These are phyloP conservation scores for Chernovozyma sophiae-reginae DNA, from an alignment of 1,139 yeast species.

Conservation along the genomic window DNA sequence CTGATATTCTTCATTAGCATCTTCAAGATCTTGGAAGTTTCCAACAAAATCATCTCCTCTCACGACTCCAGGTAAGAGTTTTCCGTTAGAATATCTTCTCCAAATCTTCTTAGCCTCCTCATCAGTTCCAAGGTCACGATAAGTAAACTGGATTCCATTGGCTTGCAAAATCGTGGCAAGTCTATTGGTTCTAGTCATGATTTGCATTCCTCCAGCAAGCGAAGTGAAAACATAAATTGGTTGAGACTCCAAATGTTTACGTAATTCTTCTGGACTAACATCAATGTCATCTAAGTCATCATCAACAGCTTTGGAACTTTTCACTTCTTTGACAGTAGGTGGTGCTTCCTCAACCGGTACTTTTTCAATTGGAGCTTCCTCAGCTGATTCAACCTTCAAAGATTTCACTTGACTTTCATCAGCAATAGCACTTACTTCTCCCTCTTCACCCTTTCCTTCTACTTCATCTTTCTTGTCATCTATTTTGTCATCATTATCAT, in stretches of 20 bases:
- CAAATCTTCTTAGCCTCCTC: slow-evolving; percentile 82
- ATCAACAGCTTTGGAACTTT: slow-evolving; percentile 9
- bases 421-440: not conserved
- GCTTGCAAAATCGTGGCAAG: slow-evolving; percentile 73
- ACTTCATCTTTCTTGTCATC: not conserved
- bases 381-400: slow-evolving; percentile 10
- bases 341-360: slow-evolving; percentile 1
- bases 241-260: slow-evolving; percentile 43
- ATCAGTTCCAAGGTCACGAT: slow-evolving; percentile 84
- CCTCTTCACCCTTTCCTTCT: slow-evolving; percentile 1
- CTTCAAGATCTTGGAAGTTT: slow-evolving; percentile 74
- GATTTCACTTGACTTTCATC: slow-evolving; percentile 3
- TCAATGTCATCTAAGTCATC: slow-evolving; percentile 32
- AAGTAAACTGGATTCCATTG: slow-evolving; percentile 62
- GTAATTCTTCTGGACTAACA: slow-evolving; percentile 43
- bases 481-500: not conserved
- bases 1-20: slow-evolving; percentile 79
- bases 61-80: slow-evolving; percentile 83
- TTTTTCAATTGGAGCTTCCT: slow-evolving; percentile 4
- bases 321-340: slow-evolving; percentile 8
- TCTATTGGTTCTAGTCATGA: slow-evolving; percentile 76
- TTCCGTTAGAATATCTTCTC: slow-evolving; percentile 75
- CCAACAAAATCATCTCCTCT: slow-evolving; percentile 91
- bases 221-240: slow-evolving; percentile 83
- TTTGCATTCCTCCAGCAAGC: slow-evolving; percentile 84